phyloP scores from a whole-genome alignment of 83 land plant species.

The Larix sibirica region DNA sequence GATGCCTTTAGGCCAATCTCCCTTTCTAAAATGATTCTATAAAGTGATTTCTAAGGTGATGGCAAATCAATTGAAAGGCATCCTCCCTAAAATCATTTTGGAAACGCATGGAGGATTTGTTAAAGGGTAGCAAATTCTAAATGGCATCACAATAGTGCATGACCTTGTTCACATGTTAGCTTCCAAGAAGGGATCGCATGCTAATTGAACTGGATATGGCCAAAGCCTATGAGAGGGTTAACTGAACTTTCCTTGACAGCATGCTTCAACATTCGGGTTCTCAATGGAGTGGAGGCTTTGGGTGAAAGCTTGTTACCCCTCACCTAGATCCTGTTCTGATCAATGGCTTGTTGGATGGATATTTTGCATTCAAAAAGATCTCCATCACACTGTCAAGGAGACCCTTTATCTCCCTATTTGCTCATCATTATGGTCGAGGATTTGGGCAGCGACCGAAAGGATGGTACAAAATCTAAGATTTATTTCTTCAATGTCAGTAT shows the following conservation, averaged over 20 bases:
- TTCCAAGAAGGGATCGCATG: not conserved
- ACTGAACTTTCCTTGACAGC: not conserved
- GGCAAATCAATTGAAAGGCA: not conserved
- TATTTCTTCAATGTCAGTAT: too few relatives aligned
- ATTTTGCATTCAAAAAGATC: too few relatives aligned
- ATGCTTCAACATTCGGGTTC: not conserved
- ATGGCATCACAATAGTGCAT: not conserved
- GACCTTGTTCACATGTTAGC: not conserved
- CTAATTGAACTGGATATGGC: not conserved
- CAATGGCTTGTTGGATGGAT: not conserved
- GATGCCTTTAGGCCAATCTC: not conserved
- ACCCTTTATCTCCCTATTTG: too few relatives aligned
- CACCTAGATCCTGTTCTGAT: not conserved
- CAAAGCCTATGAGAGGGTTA: not conserved
- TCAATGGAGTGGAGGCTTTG: not conserved
- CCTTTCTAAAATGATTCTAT: not conserved
- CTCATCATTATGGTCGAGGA: too few relatives aligned
- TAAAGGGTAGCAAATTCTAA: not conserved
- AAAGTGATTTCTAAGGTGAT: not conserved
- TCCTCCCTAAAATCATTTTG: not conserved
- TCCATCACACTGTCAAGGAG: too few relatives aligned
- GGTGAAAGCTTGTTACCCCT: not conserved
- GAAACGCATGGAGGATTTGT: not conserved
- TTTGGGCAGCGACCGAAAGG: too few relatives aligned
- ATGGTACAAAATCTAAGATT: too few relatives aligned